phyloP scores from a whole-genome alignment of 1,284 basidiomycete genomes.

The Cryptococcus wingfieldii region DNA sequence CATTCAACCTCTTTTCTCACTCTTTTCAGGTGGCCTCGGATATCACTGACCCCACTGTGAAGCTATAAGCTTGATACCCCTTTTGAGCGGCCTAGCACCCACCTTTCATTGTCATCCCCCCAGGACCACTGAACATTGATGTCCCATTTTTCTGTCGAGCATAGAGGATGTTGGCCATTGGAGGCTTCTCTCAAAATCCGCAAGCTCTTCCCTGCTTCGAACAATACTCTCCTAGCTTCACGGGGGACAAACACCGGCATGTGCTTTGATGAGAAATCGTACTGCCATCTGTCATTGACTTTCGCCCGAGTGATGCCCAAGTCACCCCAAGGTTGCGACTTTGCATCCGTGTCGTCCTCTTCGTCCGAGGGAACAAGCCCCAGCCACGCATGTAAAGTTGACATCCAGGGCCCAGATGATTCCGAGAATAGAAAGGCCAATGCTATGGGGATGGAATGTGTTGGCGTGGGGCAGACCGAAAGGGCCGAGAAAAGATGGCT shows the following conservation, averaged over 20 bases:
- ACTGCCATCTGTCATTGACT: slow-evolving; percentile 24
- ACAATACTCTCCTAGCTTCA: slow-evolving; percentile 29
- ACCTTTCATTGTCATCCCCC: slow-evolving; percentile 13
- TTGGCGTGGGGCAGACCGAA: slow-evolving; percentile 14
- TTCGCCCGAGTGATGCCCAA: slow-evolving; percentile 35
- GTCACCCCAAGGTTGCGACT: slow-evolving; percentile 40
- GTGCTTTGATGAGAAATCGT: slow-evolving; percentile 26
- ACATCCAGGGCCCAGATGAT: slow-evolving; percentile 29
- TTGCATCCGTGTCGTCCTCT: slow-evolving; percentile 25
- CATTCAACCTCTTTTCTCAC: slow-evolving; percentile 30
- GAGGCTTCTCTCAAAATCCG: slow-evolving; percentile 38
- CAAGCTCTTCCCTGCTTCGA: slow-evolving; percentile 42
- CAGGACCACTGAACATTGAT: slow-evolving; percentile 31
- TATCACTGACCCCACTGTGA: background rate
- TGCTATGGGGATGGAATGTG: slow-evolving; percentile 13
- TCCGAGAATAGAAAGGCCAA: slow-evolving; percentile 36
- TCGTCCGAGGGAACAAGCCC: slow-evolving; percentile 24
- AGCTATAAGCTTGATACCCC: background rate
- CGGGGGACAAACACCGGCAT: slow-evolving; percentile 43
- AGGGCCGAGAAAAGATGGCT: slow-evolving; percentile 28
- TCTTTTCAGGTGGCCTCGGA: slow-evolving; percentile 5
- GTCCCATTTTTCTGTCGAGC: slow-evolving; percentile 21
- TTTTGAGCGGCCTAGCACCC: background rate
- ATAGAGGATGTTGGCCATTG: slow-evolving; percentile 34
- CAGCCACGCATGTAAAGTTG: slow-evolving; percentile 39